These are phyloP conservation scores for Avena sativa DNA, from an alignment of 176 grass and related monocot genomes.

Conservation along the genomic window DNA sequence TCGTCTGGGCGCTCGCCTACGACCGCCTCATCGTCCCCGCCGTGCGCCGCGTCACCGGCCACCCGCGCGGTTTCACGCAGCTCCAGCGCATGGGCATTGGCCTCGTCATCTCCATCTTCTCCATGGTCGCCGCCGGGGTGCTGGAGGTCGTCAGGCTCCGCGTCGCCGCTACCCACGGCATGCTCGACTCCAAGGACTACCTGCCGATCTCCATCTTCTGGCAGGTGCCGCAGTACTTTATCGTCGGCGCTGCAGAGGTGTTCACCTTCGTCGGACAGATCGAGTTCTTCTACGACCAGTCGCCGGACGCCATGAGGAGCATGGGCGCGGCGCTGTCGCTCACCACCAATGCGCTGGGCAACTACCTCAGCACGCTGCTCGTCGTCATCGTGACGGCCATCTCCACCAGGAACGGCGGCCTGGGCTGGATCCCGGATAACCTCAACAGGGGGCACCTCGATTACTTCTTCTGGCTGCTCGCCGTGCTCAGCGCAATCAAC, in stretches of 20 bases:
- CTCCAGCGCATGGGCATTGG: slow-evolving; percentile 73
- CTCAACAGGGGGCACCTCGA: slow-evolving; percentile 54
- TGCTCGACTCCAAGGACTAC: slow-evolving; percentile 25
- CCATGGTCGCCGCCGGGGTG: slow-evolving; percentile 20
- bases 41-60: slow-evolving; percentile 43
- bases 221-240: slow-evolving; percentile 72
- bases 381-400: slow-evolving; percentile 20
- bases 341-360: slow-evolving; percentile 11
- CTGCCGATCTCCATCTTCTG: slow-evolving; percentile 72
- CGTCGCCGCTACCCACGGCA: neutral
- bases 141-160: slow-evolving; percentile 3
- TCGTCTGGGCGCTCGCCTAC: slow-evolving; percentile 56
- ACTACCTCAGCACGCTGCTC: slow-evolving; percentile 27
- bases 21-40: slow-evolving; percentile 55
- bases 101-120: slow-evolving; percentile 41
- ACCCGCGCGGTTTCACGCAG: slow-evolving; percentile 67
- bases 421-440: slow-evolving; percentile 20
- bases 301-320: slow-evolving; percentile 37
- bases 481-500: slow-evolving; percentile 68
- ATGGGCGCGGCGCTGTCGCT: slow-evolving; percentile 20
- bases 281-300: slow-evolving; percentile 40
- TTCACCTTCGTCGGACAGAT: slow-evolving; percentile 36
- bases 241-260: slow-evolving; percentile 35
- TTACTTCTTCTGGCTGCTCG: slow-evolving; percentile 82
- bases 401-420: slow-evolving; percentile 8